Base-by-base conservation (phyloP, 345 rosid species). In the Camelina neglecta region DNA sequence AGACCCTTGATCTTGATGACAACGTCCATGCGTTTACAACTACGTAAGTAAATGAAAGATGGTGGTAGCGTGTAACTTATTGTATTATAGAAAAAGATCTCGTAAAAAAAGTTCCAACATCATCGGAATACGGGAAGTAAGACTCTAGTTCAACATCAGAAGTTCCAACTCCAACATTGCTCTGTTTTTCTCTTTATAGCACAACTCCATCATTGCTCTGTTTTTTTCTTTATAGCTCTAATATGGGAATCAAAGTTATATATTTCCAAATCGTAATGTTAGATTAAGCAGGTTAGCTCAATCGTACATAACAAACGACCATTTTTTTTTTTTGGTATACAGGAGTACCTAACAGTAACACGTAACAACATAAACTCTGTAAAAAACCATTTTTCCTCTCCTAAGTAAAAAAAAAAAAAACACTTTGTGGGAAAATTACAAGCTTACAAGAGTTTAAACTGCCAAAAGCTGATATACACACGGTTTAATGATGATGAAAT, bases 401-500 rank as follows among this genome's bases (percentile, higher is more conserved):
- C 49, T 36, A 71, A 36, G n/a, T 8, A 61, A 69, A 55, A 29
- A 11, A 6, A 6, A 0, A 8, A 31, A 12, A 53, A 2, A 44
- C 41, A 65, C 64, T 13, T 2, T 4, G 49, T 55, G 70, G 44
- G 18, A 12, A 74, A 23, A 24, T 39, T 49, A 61, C 71, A 74
- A 55, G 48, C 60, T 47, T 74, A 57, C 72, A 74, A 64, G 56
- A 45, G 21, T 6, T 26, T 15, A 74, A 56, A 74, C 59, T 33
- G 65, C 39, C 20, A 62, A 70, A 55, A 7, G 3, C 4, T 41
- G 48, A 31, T 5, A 29, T 42, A 24, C 10, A 24, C 10, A 39
- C 26, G 21, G 51, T 23, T 41, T 53, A 29, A 33, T 6, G 38
- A 35, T 11, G 26, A 60, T 60, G 58, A 49, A 13, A 11, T 11